Conservation (phyloP, 2,329 filamentous ascomycete species). For the Ceratocystis diversiconidia region DNA sequence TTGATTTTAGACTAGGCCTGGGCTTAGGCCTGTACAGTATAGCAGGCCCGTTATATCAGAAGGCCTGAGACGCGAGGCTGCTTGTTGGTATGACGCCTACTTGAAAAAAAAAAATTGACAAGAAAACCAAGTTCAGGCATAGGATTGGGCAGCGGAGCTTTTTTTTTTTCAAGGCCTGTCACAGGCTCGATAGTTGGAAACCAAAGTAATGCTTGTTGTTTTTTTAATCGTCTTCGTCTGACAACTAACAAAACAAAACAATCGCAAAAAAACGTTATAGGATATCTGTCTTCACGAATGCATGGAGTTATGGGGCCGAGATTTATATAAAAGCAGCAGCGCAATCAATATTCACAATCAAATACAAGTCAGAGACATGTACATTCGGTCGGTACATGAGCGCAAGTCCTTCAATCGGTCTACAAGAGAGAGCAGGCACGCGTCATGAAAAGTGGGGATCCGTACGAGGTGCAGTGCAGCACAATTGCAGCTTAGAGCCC, state of each 20-base stretch:
- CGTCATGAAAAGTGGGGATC: constrained; percentile 3
- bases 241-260: not conserved
- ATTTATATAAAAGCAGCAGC: too few species aligned
- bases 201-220: not conserved
- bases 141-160: not conserved
- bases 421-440: not conserved
- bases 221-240: not conserved
- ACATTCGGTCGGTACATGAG: not conserved
- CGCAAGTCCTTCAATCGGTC: not conserved
- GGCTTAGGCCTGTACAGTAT: not conserved
- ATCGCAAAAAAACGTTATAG: too few species aligned
- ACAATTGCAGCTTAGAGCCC: not conserved
- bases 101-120: not conserved
- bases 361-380: not conserved
- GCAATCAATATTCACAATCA: too few species aligned
- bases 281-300: too few species aligned
- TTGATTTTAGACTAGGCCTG: not conserved
- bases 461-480: too few species aligned
- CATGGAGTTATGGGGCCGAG: too few species aligned
- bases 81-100: not conserved
- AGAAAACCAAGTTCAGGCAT: not conserved
- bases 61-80: constrained; percentile 1
- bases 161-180: not conserved
- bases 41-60: not conserved
- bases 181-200: not conserved